Base-by-base conservation (phyloP, 371 early-diverging fungal species). In the Mortierella sp. region DNA sequence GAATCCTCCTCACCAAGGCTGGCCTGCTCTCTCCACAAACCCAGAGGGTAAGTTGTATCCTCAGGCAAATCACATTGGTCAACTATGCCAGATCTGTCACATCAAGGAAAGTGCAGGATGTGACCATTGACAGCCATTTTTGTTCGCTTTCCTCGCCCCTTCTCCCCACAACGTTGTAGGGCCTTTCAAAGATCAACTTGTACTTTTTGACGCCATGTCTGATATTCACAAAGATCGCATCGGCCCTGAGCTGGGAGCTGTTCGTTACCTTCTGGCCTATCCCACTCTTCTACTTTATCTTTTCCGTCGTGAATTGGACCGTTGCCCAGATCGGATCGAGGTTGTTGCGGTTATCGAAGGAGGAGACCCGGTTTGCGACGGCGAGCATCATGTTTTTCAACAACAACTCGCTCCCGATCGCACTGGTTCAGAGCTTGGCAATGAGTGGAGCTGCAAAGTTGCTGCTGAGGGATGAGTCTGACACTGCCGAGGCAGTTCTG, bases 171-270 rank as follows among this genome's bases (percentile, higher is more conserved):
- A 8, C 34, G 37, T 8, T 14, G 19, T 86, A 94, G 94, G 89
- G 91, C 69, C 74, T 94, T 45, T 92, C 95, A 55, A 87, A 88
- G 53, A 80, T 95, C 40, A 94, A 93, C 77, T 72, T 95, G 65
- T 88, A 91, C 64, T 92, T 93, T 71, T 90, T 95, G 79, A 95
- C 94, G 31, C 95, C 95, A 3, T 94, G 94, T 76, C 87, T 95
- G 8, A 82, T 95, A 64, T 95, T 95, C 53, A 89, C 92, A 52
- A 94, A 93, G 71, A 92, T 91, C 78, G 91, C 89, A 4, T 91
- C 92, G 37, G 88, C 87, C 19, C 90, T 93, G 43, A 90, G 87
- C 43, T 87, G 91, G 67, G 87, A 80, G 45, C 89, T 89, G 41
- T 85, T 94, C 69, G 63, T 90, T 26, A 90, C 90, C 29, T 90